These are phyloP conservation scores for Parastagonospora nodorum DNA, from an alignment of 2,329 filamentous ascomycete species.

Conservation along the genomic window DNA sequence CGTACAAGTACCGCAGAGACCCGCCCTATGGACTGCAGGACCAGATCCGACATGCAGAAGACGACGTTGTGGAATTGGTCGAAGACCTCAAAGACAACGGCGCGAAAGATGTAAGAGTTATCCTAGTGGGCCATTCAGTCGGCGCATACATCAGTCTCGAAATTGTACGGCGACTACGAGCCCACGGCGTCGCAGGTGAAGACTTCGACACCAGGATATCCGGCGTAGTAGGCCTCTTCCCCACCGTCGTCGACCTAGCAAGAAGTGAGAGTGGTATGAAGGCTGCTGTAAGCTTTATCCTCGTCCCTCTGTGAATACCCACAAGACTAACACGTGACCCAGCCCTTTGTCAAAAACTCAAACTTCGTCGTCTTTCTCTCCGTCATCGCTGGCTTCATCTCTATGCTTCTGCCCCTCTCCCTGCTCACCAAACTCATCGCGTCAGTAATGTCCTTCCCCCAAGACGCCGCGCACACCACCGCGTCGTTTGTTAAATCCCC, in stretches of 20 bases:
- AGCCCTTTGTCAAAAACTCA: slow-evolving; percentile 33
- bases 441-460: slow-evolving; percentile 49
- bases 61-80: slow-evolving; percentile 49
- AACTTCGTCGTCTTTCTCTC: slow-evolving; percentile 33
- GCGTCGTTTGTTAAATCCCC: slow-evolving; percentile 56
- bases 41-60: slow-evolving; percentile 57
- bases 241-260: slow-evolving; percentile 54
- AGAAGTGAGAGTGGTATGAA: slow-evolving; percentile 51
- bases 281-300: slow-evolving; percentile 40
- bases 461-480: slow-evolving; percentile 55
- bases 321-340: slow-evolving; percentile 6
- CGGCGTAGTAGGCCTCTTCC: slow-evolving; percentile 51
- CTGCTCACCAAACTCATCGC: slow-evolving; percentile 51
- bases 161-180: slow-evolving; percentile 41
- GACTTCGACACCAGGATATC: slow-evolving; percentile 31
- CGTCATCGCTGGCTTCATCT: slow-evolving; percentile 50
- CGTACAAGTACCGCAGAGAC: slow-evolving; percentile 23
- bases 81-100: slow-evolving; percentile 24
- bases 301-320: neutral
- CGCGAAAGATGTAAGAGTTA: slow-evolving; percentile 35
- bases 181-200: slow-evolving; percentile 23
- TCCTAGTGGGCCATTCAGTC: slow-evolving; percentile 54
- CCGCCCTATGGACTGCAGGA: slow-evolving; percentile 53
- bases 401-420: slow-evolving; percentile 47
- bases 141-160: slow-evolving; percentile 55